Base-by-base conservation (phyloP, 2,329 filamentous ascomycete genomes). In the Cadophora malorum region DNA sequence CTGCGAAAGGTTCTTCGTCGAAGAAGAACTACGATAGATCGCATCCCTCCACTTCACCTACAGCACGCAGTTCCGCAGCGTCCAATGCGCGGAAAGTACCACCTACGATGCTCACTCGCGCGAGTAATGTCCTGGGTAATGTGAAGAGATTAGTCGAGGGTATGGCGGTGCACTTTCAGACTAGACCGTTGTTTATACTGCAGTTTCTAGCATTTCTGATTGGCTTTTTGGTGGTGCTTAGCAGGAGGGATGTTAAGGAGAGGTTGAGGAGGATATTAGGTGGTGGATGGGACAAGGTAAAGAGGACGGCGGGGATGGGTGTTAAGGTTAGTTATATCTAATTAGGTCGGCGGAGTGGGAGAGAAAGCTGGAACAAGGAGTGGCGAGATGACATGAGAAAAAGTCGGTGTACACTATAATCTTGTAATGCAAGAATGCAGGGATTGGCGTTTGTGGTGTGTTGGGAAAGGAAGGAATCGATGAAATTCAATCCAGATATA, bases 321-420 rank as follows among this genome's bases (percentile, higher is more conserved):
- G 92, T 96, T 71, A 98, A 97, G 82, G 94, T 98, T 76, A 97
- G 92, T 78, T 98, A 98, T 81, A 96, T 99, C 69, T 98, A 80
- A 84, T 47, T n/a, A 4, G 45, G 21, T n/a, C 10, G 45, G 45
- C 19, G 45, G 45, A 10, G 19, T 4, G 4, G 4, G 45, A n/a
- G 45, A 47, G n/a, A n/a, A n/a, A n/a, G n/a, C n/a, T n/a, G n/a
- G n/a, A n/a, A n/a, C n/a, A n/a, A n/a, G n/a, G n/a, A n/a, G n/a
- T n/a, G n/a, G n/a, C n/a, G n/a, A n/a, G n/a, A n/a, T n/a, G n/a
- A n/a, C n/a, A n/a, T n/a, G n/a, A n/a, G n/a, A n/a, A n/a, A n/a
- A n/a, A n/a, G n/a, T n/a, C n/a, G n/a, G n/a, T n/a, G 65, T 67
- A 67, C 23, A 64, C 19, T 60, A 64, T 67, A 47, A 59, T 53